Evolutionary conservation across 75 land plant genomes (phyloP), one percentile per base, ranked within the genome.

Genomic region (Gnetum montanum): DNA sequence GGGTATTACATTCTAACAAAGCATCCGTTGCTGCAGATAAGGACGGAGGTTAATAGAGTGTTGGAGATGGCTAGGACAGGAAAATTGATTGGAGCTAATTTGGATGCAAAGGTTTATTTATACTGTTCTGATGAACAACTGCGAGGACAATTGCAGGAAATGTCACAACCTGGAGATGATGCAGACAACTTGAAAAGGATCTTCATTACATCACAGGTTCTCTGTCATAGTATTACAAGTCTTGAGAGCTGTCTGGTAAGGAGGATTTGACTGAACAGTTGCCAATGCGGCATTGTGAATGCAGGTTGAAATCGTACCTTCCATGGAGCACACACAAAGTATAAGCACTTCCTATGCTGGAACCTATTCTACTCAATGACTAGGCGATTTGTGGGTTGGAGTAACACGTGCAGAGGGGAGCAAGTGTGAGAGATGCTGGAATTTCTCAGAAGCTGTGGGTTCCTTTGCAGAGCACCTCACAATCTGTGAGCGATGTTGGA

Each of bases 371-470:
- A 34, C 81, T 41, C 52, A 76, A 61, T 76, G 64, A 8, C 24
- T 49, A 6, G 68, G 57, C 31, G 73, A 69, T 29, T 27, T 86
- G 6, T 94, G 98, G 98, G 77, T 94, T 55, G 98, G 98, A 3
- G 88, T 86, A 25, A 49, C 76, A 24, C 76, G 82, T 15, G 98
- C 98, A 7, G 85, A 89, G 31, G 98, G 98, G 12, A 59, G 28
- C 49, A 94, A 94, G 58, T 90, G 98, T 60, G 96, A 94, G 56
- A 82, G 98, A 62, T 90, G 98, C 60, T 94, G 96, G 91, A 80
- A 85, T 54, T 94, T 78, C 46, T 77, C 98, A 7, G 61, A 59
- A 24, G 71, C 66, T 54, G 98, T 94, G 31, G 96, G 98, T 25
- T 68, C 77, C 1, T 83, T 82, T 49, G 34, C 38, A 0, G 79